Conservation (phyloP, 306 rosid genomes). For the Sophora flavescens region DNA sequence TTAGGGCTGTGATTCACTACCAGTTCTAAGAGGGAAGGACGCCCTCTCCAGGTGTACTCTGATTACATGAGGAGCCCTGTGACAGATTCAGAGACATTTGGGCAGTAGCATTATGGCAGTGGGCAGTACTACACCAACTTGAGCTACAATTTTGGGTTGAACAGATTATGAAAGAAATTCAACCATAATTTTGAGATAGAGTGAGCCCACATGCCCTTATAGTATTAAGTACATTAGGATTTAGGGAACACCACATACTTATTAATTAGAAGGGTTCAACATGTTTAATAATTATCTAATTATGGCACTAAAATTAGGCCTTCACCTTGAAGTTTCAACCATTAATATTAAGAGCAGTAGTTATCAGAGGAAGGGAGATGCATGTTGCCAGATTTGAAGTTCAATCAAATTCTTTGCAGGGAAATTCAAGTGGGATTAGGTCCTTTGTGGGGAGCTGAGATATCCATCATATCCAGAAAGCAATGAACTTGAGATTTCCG, state of each 20-base stretch:
- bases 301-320: background rate
- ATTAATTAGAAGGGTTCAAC: slow-evolving; percentile 2
- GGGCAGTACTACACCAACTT: slow-evolving; percentile 13
- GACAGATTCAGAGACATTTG: slow-evolving; percentile 74
- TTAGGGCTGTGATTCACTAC: slow-evolving; percentile 86
- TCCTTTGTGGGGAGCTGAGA: slow-evolving; percentile 97
- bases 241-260: background rate
- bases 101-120: slow-evolving; percentile 80
- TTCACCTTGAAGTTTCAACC: slow-evolving; percentile 13
- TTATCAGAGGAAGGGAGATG: background rate
- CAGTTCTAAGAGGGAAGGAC: slow-evolving; percentile 89
- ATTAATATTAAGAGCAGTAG: background rate
- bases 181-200: background rate
- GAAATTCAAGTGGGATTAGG: slow-evolving; percentile 98
- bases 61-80: slow-evolving; percentile 91
- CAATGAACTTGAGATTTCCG: slow-evolving; percentile 91
- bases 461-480: slow-evolving; percentile 96
- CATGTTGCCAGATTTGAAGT: slow-evolving; percentile 15
- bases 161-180: background rate
- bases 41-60: slow-evolving; percentile 81
- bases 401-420: slow-evolving; percentile 55
- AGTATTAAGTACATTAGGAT: background rate
- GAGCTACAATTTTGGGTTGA: slow-evolving; percentile 6
- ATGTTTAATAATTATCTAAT: background rate
- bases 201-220: background rate